Conservation (phyloP, 2,329 filamentous ascomycete species). For the Phyllachora maydis region DNA sequence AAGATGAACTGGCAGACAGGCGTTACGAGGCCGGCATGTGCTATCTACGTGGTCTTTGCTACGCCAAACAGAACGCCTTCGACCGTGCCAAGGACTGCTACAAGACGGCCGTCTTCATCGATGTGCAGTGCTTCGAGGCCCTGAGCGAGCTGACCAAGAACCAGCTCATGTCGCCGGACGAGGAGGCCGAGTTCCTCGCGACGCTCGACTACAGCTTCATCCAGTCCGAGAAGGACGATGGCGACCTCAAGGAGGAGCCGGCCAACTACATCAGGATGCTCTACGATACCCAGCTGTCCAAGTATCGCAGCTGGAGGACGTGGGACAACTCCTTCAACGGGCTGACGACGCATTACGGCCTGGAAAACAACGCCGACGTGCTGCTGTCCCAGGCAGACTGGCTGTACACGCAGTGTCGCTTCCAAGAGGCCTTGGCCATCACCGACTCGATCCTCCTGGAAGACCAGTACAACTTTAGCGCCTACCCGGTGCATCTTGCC, state of each 20-base stretch:
- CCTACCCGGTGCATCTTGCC: slow-evolving; percentile 81
- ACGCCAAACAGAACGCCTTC: slow-evolving; percentile 91
- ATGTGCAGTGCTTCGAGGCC: slow-evolving; percentile 95
- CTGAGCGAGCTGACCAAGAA: slow-evolving; percentile 98
- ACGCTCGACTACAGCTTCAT: slow-evolving; percentile 82
- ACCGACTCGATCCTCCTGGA: slow-evolving; percentile 65
- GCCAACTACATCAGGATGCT: slow-evolving; percentile 90
- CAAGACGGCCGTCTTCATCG: slow-evolving; percentile 89
- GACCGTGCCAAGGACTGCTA: slow-evolving; percentile 96
- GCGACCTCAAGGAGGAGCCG: slow-evolving; percentile 36
- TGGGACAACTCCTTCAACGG: slow-evolving; percentile 78
- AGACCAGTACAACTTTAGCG: slow-evolving; percentile 74
- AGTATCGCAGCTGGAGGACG: slow-evolving; percentile 72
- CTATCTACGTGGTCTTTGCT: slow-evolving; percentile 81
- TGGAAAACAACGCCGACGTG: slow-evolving; percentile 72
- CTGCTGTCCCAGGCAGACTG: slow-evolving; percentile 78
- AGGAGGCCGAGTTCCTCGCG: slow-evolving; percentile 78
- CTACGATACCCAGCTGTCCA: slow-evolving; percentile 86
- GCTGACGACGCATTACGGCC: slow-evolving; percentile 80
- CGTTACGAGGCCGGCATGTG: slow-evolving; percentile 96
- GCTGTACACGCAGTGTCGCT: slow-evolving; percentile 85
- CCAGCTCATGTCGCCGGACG: slow-evolving; percentile 69
- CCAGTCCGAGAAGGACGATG: slow-evolving; percentile 39
- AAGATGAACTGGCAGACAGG: slow-evolving; percentile 38
- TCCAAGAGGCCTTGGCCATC: slow-evolving; percentile 66